These are phyloP conservation scores for Aspergillus sp. DNA, from an alignment of 2,329 filamentous ascomycete species.

Conservation along the genomic window DNA sequence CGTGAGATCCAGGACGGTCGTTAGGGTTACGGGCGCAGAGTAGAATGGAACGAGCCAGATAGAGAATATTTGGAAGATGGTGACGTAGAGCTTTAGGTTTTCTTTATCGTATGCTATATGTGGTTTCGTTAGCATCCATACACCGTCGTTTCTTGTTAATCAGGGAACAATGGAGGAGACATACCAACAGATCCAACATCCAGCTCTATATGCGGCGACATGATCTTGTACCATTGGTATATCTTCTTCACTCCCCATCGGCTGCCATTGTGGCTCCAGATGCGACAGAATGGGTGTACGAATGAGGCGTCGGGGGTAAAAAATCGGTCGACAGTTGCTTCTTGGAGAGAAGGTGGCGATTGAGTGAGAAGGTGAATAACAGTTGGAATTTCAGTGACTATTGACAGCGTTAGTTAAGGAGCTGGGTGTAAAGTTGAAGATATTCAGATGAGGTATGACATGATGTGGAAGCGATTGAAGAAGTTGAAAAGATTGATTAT, in stretches of 20 bases:
- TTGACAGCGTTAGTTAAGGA: neutral
- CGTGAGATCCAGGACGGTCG: conserved; percentile 65
- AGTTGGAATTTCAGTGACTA: conserved; percentile 59
- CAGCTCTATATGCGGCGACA: conserved; percentile 72
- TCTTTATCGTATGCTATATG: conserved; percentile 67
- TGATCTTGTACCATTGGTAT: conserved; percentile 81
- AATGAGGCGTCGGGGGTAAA: conserved; percentile 73
- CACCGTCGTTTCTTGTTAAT: neutral
- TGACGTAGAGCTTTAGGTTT: conserved; percentile 69
- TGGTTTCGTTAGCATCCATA: conserved; percentile 3
- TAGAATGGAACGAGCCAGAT: conserved; percentile 78
- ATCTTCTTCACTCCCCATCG: conserved; percentile 67
- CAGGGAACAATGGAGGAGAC: neutral
- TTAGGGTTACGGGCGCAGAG: conserved; percentile 64
- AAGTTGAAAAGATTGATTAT: neutral
- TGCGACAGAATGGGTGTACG: conserved; percentile 74
- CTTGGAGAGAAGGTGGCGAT: conserved; percentile 65
- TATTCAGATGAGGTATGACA: neutral
- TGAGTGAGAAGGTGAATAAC: conserved; percentile 70
- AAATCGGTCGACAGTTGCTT: conserved; percentile 65
- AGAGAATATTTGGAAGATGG: conserved; percentile 71
- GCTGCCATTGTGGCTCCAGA: conserved; percentile 61
- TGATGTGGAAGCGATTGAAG: neutral
- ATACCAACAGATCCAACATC: conserved; percentile 62
- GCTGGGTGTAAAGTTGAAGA: neutral